Evolutionary conservation across 73 alveolate genomes (phyloP).

Genomic region (Blepharisma stoltei): DNA sequence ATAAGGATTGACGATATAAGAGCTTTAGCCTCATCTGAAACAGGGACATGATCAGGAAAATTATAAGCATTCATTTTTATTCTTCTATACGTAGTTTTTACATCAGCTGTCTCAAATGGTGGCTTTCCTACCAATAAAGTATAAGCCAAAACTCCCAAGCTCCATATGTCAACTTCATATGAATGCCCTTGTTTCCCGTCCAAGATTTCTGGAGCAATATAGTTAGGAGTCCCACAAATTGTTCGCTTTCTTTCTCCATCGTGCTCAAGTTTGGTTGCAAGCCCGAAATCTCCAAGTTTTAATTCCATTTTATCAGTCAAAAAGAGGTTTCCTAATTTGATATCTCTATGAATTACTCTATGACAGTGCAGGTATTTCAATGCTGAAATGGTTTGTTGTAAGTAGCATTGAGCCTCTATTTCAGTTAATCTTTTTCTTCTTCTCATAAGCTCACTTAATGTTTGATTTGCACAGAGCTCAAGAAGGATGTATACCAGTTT

Average conservation of each 20-base stretch:
- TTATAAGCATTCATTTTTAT: constrained; percentile 50
- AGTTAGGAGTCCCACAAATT: constrained; percentile 92
- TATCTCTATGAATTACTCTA: constrained; percentile 75
- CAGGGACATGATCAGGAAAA: constrained; percentile 73
- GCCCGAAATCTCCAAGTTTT: constrained; percentile 88
- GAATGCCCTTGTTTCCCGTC: constrained; percentile 63
- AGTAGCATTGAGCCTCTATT: constrained; percentile 85
- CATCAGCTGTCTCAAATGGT: constrained; percentile 64
- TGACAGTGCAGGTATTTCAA: constrained; percentile 60
- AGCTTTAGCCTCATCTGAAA: constrained; percentile 86
- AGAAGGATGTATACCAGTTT: constrained; percentile 71
- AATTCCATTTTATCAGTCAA: constrained; percentile 70
- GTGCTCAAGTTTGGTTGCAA: constrained; percentile 91
- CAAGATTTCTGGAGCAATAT: constrained; percentile 88
- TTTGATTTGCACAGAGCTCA: constrained; percentile 82
- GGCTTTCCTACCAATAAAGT: constrained; percentile 62
- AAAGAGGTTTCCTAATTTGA: constrained; percentile 87
- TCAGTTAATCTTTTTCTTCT: constrained; percentile 89
- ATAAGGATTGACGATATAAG: constrained; percentile 76
- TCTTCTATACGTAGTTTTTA: constrained; percentile 63
- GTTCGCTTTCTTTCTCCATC: constrained; percentile 88
- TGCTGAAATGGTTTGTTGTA: constrained; percentile 72
- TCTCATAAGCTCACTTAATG: constrained; percentile 79
- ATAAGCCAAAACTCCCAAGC: constrained; percentile 74
- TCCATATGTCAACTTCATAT: constrained; percentile 78